phyloP scores from a whole-genome alignment of 2,329 filamentous ascomycete species.

The Trichoderma sp. region DNA sequence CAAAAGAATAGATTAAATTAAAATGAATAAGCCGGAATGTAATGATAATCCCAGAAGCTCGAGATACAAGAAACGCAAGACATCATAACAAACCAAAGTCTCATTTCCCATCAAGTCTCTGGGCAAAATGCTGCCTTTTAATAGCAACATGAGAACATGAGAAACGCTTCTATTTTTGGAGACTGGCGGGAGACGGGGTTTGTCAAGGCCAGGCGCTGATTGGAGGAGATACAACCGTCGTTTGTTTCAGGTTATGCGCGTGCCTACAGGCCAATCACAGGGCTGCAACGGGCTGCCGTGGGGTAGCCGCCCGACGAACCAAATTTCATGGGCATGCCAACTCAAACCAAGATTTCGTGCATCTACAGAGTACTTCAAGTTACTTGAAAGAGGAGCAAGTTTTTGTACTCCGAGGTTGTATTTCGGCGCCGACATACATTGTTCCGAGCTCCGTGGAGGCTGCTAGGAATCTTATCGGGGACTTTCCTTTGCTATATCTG shows the following conservation, averaged over 20 bases:
- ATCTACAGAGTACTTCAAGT: neutral
- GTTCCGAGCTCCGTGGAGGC: neutral
- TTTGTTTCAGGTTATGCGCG: conserved; percentile 28
- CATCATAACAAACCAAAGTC: neutral
- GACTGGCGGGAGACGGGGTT: neutral
- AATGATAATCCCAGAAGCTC: neutral
- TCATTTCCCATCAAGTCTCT: neutral
- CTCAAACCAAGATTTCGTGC: neutral
- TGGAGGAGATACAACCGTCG: conserved; percentile 17
- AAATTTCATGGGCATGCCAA: neutral
- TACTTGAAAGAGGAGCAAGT: neutral
- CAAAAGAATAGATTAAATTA: neutral
- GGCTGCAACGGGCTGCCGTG: neutral
- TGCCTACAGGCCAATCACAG: conserved; percentile 23
- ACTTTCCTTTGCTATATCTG: neutral
- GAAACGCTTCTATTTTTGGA: conserved; percentile 25
- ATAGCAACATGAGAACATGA: neutral
- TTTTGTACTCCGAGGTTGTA: neutral
- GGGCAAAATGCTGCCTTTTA: neutral
- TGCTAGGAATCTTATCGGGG: neutral
- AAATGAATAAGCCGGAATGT: neutral
- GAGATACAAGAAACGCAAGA: neutral
- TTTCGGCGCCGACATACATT: neutral
- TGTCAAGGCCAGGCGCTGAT: conserved; percentile 17
- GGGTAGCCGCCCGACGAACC: neutral